Conservation (phyloP, 768 basidiomycete species). For the Lactifluus volemus region DNA sequence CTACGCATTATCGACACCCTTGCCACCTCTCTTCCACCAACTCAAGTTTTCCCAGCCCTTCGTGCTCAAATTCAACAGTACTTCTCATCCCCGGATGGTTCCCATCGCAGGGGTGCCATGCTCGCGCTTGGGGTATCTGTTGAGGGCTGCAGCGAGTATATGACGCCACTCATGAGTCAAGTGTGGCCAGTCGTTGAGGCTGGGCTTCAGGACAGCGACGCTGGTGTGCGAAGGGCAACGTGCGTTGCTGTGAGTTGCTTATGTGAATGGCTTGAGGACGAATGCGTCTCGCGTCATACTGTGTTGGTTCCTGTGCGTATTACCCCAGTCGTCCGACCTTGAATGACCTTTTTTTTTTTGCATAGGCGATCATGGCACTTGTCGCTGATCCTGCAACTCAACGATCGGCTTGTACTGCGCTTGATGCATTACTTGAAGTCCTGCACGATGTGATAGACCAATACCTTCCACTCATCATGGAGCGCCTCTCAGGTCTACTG, state of each 20-base stretch:
- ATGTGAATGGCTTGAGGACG: slow-evolving; percentile 96
- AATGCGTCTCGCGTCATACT: slow-evolving; percentile 74
- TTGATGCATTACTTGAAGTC: slow-evolving; percentile 94
- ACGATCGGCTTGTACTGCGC: slow-evolving; percentile 89
- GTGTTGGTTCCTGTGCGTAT: slow-evolving; percentile 72
- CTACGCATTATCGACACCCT: slow-evolving; percentile 92
- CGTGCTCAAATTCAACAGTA: slow-evolving; percentile 76
- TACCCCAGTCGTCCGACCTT: neutral
- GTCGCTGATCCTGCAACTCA: slow-evolving; percentile 84
- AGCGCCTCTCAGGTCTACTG: slow-evolving; percentile 78
- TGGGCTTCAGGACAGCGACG: slow-evolving; percentile 77
- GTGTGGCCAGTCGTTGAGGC: slow-evolving; percentile 93
- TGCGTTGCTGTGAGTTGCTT: slow-evolving; percentile 93
- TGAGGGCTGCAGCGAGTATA: slow-evolving; percentile 96
- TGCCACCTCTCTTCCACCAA: slow-evolving; percentile 85
- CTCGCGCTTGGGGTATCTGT: slow-evolving; percentile 93
- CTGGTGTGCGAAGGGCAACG: slow-evolving; percentile 87
- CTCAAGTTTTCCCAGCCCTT: slow-evolving; percentile 92
- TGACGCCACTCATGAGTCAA: slow-evolving; percentile 84
- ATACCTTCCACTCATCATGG: slow-evolving; percentile 93
- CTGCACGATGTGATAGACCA: slow-evolving; percentile 83
- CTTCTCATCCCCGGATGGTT: slow-evolving; percentile 70
- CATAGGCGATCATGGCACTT: slow-evolving; percentile 80
- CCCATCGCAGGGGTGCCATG: slow-evolving; percentile 83
- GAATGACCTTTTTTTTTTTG: neutral